Evolutionary conservation across 2,329 filamentous ascomycete species (phyloP).

Genomic region (Sarocladiaceae sp.): DNA sequence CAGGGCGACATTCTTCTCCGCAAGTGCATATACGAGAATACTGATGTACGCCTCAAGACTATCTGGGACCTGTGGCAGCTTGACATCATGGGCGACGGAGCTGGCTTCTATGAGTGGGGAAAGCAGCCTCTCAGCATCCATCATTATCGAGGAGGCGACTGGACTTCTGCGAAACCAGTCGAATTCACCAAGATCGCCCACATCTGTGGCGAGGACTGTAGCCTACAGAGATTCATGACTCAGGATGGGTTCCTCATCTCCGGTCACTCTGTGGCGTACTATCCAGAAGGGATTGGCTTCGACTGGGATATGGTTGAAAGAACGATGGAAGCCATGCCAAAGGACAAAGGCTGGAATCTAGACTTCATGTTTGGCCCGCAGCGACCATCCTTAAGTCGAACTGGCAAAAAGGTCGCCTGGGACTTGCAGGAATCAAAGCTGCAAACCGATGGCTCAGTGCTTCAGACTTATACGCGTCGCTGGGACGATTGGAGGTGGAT

Average conservation of each 20-base stretch:
- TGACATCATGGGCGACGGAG: slow-evolving; percentile 55
- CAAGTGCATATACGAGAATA: slow-evolving; percentile 62
- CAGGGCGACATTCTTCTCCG: slow-evolving; percentile 59
- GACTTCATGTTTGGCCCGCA: slow-evolving; percentile 49
- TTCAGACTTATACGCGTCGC: slow-evolving; percentile 50
- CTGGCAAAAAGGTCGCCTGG: slow-evolving; percentile 49
- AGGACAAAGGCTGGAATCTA: slow-evolving; percentile 44
- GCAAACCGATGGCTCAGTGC: slow-evolving; percentile 44
- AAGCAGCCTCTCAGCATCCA: slow-evolving; percentile 58
- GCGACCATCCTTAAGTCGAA: slow-evolving; percentile 40
- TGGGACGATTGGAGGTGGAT: slow-evolving; percentile 51
- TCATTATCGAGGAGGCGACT: slow-evolving; percentile 59
- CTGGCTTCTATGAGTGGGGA: slow-evolving; percentile 61
- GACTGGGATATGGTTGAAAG: slow-evolving; percentile 47
- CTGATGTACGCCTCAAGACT: slow-evolving; percentile 51
- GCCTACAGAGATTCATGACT: slow-evolving; percentile 54
- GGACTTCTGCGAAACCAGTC: slow-evolving; percentile 50
- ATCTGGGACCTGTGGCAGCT: slow-evolving; percentile 57
- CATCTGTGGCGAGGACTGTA: slow-evolving; percentile 57
- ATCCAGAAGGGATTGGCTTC: slow-evolving; percentile 46
- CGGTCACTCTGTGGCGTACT: slow-evolving; percentile 56
- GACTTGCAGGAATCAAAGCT: slow-evolving; percentile 47
- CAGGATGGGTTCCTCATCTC: slow-evolving; percentile 51
- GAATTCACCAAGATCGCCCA: slow-evolving; percentile 54
- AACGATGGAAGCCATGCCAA: slow-evolving; percentile 46